phyloP scores from a whole-genome alignment of 2,329 filamentous ascomycete species.

The Byssochlamys sp. region DNA sequence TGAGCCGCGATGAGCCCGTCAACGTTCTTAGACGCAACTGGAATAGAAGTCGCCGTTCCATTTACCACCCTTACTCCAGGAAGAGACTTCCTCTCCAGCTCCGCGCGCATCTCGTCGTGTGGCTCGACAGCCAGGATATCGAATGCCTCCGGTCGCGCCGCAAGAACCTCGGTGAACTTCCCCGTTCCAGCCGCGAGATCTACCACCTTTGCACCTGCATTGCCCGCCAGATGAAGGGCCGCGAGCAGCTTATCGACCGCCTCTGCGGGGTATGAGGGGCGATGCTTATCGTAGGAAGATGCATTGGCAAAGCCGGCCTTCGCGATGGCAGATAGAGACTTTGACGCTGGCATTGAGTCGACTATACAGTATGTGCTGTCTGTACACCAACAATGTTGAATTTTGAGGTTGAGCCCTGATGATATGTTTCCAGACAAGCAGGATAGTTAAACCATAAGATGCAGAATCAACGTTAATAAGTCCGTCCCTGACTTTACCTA shows the following conservation, averaged over 20 bases:
- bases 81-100: constrained; percentile 51
- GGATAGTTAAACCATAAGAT: too few species aligned
- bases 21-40: constrained; percentile 48
- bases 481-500: too few species aligned
- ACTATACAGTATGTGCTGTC: background rate
- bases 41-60: constrained; percentile 51
- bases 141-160: constrained; percentile 50
- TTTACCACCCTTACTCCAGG: constrained; percentile 45
- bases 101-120: constrained; percentile 55
- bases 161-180: constrained; percentile 58
- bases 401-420: too few species aligned
- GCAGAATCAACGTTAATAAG: too few species aligned
- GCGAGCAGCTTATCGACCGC: constrained; percentile 51
- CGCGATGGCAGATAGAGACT: constrained; percentile 14
- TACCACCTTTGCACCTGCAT: constrained; percentile 43
- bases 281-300: constrained; percentile 55
- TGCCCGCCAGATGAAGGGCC: constrained; percentile 43
- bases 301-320: constrained; percentile 55
- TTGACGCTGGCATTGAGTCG: background rate
- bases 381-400: background rate
- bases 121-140: constrained; percentile 56
- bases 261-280: constrained; percentile 55
- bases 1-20: constrained; percentile 60
- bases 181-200: constrained; percentile 62
- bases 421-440: too few species aligned